Evolutionary conservation across 441 rosid species (phyloP), one percentile per base, ranked within the genome.

Genomic region (Erodium trifolium): DNA sequence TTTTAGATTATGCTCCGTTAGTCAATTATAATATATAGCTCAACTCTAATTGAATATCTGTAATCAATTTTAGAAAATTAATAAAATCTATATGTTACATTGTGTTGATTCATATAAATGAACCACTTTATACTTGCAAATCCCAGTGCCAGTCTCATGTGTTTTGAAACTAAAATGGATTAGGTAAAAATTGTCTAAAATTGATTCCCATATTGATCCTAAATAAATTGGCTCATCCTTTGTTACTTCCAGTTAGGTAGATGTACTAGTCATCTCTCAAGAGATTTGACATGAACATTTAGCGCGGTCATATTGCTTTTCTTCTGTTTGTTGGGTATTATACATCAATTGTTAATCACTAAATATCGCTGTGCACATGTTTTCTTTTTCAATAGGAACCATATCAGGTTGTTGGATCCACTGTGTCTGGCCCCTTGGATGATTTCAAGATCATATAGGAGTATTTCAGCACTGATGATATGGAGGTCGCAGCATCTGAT

Each of bases 381-480:
- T 65, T 67, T 70, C 68, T 0, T n/a, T 35, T 74, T 74, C 69
- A 11, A 51, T 82, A 94, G 99, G 98, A 89, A 70, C 93, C 98
- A 0, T 92, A 92, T 76, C 84, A 83, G 76, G 96, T 92, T 67
- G 87, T 92, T 68, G 98, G 86, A 55, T 86, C 98, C 66, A 85
- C 91, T 68, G 77, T 92, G 55, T 87, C 96, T 10, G 97, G 92
- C 79, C 97, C 99, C 13, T 73, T 95, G 77, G 97, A 92, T 84
- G 95, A 92, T 53, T 92, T 88, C 87, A 95, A 95, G 80, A 95
- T 95, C 2, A 75, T 95, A 67, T 96, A 92, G 71, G 99, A 95
- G 77, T 95, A 95, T 71, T 92, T 95, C 53, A 89, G 83, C 78
- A 88, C 94, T 6, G 92, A 96, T 47, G 98, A 90, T 81, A 97